Base-by-base conservation (phyloP, 352 stramenopile species). In the Pythium utonaiense region DNA sequence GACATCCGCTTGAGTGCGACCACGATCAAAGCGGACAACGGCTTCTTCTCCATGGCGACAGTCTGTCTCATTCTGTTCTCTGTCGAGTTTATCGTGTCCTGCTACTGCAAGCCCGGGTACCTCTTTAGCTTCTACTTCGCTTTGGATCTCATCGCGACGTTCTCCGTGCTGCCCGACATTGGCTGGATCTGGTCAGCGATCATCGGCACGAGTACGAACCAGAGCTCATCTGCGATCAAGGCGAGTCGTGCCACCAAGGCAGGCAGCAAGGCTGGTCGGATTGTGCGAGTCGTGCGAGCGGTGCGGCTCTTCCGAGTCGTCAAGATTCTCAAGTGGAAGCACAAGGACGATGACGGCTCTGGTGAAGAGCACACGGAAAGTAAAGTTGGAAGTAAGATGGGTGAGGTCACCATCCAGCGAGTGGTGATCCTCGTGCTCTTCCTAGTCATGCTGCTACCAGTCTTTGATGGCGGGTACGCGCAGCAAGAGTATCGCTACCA, bases 111-210 rank as follows among this genome's bases (percentile, higher is more conserved):
- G 60, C 76, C 83, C 3, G 62, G 77, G 30, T 93, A 96, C 63
- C 53, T 95, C 56, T 77, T 89, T 17, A 93, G 87, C 53, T 98
- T 98, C 60, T 98, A 98, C 76, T 96, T 96, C 47, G 47, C 83
- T 17, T 67, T 96, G 13, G 88, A 96, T 44, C 70, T 96, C 56
- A 88, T 96, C 40, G 82, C 87, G 19, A 91, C 85, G 16, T 84
- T 94, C 57, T 93, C 83, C 0, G 73, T 96, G 33, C 59, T 96
- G 6, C 83, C 84, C 1, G 88, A 96, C 49, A 94, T 96, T 36
- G 82, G 85, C 30, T 93, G 80, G 78, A 62, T 93, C 44, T 95
- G 79, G 78, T 68, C 70, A 27, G 57, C 75, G n/a, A 92, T 94
- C 56, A 85, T 90, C 45, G 80, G 82, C 22, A 66, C 74, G 3